phyloP scores from a whole-genome alignment of 1,139 yeast genomes.

The Nakaseomyces kungkrabaensis region DNA sequence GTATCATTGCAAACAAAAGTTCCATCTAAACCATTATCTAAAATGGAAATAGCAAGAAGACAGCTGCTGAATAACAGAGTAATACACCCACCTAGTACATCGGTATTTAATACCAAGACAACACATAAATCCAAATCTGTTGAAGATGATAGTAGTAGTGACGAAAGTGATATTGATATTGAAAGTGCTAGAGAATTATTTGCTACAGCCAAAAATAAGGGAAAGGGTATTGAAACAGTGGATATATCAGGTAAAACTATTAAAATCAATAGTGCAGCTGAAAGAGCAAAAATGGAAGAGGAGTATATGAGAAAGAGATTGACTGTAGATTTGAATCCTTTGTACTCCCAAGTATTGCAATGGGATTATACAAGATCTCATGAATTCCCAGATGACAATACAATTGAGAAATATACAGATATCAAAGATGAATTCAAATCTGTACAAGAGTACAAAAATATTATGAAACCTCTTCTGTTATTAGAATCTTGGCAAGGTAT shows the following conservation, averaged over 20 bases:
- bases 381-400: slow-evolving; percentile 48
- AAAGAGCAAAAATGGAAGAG: slow-evolving; percentile 52
- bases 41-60: slow-evolving; percentile 31
- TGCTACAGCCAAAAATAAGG: slow-evolving; percentile 25
- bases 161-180: slow-evolving; percentile 29
- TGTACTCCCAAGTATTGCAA: slow-evolving; percentile 56
- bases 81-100: slow-evolving; percentile 61
- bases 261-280: slow-evolving; percentile 19
- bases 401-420: slow-evolving; percentile 31
- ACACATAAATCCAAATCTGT: slow-evolving; percentile 7
- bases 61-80: slow-evolving; percentile 28
- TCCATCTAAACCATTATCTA: slow-evolving; percentile 31
- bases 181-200: slow-evolving; percentile 31
- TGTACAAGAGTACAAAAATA: slow-evolving; percentile 53
- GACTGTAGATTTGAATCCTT: slow-evolving; percentile 66
- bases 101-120: slow-evolving; percentile 55
- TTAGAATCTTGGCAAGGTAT: slow-evolving; percentile 94
- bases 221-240: slow-evolving; percentile 26
- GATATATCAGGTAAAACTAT: slow-evolving; percentile 27
- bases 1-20: slow-evolving; percentile 36
- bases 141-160: slow-evolving; percentile 27
- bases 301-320: slow-evolving; percentile 72
- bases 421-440: slow-evolving; percentile 40
- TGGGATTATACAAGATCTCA: slow-evolving; percentile 64
- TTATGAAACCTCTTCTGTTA: slow-evolving; percentile 71